Evolutionary conservation across 2,329 filamentous ascomycete species (phyloP), one percentile per base, ranked within the genome.

Genomic region (Phoma sp.): DNA sequence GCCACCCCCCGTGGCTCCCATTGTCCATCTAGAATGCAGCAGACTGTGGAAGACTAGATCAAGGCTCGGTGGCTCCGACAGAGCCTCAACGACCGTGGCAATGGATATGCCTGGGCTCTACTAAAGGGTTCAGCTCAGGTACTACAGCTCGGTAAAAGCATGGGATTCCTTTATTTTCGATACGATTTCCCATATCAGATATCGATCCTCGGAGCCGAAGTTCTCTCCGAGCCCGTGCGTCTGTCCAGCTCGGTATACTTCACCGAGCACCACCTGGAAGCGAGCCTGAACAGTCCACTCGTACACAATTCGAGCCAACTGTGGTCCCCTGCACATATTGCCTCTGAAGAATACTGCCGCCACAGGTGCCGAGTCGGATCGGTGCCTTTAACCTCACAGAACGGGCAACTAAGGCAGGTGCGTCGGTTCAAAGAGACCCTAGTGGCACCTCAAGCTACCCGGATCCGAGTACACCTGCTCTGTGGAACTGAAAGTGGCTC

Each of bases 381-480:
- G 29, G 20, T 45, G 29, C 37, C n/a, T n/a, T 49, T 49, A 29
- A 38, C 15, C 11, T 20, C 28, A 36, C 45, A 33, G 40, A 54
- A 47, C 53, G 53, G 26, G 23, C 20, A 39, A 32, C 28, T 42
- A 38, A 50, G 30, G 47, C 47, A 47, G 36, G 47, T 47, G 36
- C 53, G 36, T 47, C 51, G 53, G 11, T 17, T 47, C 37, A 12
- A 40, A 42, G 34, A 18, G 32, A 34, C 39, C 40, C 56, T 54
- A 50, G 56, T 45, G 45, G 56, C 53, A 57, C 56, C 56, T 59
- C 59, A 60, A 48, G 38, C 39, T 50, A 56, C 57, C 53, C 43
- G 37, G 39, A 26, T 42, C 30, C 47, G 47, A 47, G 29, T 36
- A 50, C 30, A 42, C 47, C 32, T 56, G 47, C 42, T 33, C 33